Percentiles rank a stretch among this genome's conserved stretches.
These are phyloP conservation scores for Fusarium incarnatum DNA, from an alignment of 2,329 filamentous ascomycete species.

Conservation along the genomic window DNA sequence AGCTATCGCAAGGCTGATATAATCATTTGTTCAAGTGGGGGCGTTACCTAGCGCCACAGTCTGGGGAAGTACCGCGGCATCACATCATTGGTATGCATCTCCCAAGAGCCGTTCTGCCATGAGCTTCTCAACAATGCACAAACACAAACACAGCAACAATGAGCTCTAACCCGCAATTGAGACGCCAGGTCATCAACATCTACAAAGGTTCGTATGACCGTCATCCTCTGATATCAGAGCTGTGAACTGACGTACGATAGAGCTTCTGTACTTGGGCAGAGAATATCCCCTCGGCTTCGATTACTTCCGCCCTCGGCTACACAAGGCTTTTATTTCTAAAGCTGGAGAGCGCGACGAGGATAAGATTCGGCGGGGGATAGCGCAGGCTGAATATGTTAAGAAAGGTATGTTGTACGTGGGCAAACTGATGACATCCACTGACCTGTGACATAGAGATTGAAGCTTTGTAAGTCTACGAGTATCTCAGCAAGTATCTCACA, in stretches of 20 bases:
- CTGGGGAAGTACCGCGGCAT: constrained; percentile 10
- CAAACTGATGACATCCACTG: not conserved
- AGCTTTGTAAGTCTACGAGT: constrained; percentile 76
- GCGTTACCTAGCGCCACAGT: constrained; percentile 21
- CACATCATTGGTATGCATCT: constrained; percentile 17
- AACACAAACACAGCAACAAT: constrained; percentile 31
- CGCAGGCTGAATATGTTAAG: constrained; percentile 86
- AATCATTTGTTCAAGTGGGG: constrained; percentile 21
- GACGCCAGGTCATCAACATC: constrained; percentile 82
- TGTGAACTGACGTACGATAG: constrained; percentile 57
- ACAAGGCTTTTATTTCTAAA: constrained; percentile 86
- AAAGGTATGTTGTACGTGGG: constrained; percentile 71
- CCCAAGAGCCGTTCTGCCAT: not conserved
- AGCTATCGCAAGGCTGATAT: constrained; percentile 18
- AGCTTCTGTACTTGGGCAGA: constrained; percentile 84
- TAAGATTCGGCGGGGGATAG: constrained; percentile 80
- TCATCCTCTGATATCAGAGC: not conserved
- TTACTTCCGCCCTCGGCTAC: constrained; percentile 84
- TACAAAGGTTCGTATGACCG: constrained; percentile 77
- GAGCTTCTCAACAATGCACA: constrained; percentile 5
- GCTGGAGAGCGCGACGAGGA: constrained; percentile 75
- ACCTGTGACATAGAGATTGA: constrained; percentile 76
- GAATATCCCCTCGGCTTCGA: constrained; percentile 86
- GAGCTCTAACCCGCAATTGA: constrained; percentile 67
- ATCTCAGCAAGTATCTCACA: not conserved